Conservation (phyloP, 2,329 filamentous ascomycete species). For the Diplodia scrobiculata region DNA sequence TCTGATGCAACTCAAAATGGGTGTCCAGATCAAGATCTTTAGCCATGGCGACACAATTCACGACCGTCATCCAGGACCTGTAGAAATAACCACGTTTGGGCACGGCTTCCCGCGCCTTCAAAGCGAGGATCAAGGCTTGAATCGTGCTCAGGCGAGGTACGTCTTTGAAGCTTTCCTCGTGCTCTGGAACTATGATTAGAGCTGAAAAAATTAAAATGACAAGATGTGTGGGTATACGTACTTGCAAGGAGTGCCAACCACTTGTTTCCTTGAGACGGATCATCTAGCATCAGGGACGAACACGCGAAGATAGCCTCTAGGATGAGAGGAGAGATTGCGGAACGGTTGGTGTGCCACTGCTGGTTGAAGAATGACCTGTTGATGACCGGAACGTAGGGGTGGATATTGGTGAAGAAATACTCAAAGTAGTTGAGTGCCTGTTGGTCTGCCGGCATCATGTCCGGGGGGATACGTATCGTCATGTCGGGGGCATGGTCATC, state of each 20-base stretch:
- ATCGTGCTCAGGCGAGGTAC: constrained; percentile 87
- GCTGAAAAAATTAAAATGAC: not conserved
- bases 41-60: constrained; percentile 88
- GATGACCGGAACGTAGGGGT: constrained; percentile 88
- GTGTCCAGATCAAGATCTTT: constrained; percentile 89
- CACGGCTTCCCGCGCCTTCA: constrained; percentile 89
- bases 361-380: constrained; percentile 81
- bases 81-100: constrained; percentile 95
- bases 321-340: constrained; percentile 84
- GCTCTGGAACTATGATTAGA: constrained; percentile 58
- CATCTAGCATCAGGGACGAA: constrained; percentile 78
- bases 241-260: constrained; percentile 89
- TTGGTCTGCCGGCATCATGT: constrained; percentile 88
- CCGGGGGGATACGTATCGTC: constrained; percentile 83
- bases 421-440: constrained; percentile 83
- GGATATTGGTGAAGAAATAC: constrained; percentile 85
- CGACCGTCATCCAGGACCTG: constrained; percentile 93
- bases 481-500: constrained; percentile 69
- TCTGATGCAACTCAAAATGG: constrained; percentile 76
- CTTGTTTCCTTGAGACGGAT: constrained; percentile 80
- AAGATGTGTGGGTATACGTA: constrained; percentile 49
- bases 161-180: constrained; percentile 92
- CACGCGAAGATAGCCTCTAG: constrained; percentile 91
- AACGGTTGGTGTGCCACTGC: constrained; percentile 81
- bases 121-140: constrained; percentile 80